These are phyloP conservation scores for Dalbergia cultrata DNA, from an alignment of 306 rosid genomes.

Conservation along the genomic window DNA sequence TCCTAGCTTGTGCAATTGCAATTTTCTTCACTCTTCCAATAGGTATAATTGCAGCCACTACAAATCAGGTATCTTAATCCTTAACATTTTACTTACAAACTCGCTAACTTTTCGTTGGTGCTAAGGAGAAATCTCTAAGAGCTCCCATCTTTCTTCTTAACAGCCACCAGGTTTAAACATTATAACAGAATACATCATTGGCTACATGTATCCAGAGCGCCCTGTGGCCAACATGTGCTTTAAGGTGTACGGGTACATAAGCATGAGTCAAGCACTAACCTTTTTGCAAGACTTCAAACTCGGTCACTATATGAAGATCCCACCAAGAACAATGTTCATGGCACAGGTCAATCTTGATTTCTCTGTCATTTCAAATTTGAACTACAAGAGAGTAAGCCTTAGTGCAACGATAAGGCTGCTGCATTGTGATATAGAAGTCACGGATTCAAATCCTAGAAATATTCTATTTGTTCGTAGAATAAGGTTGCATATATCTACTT, in stretches of 20 bases:
- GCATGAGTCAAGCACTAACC: conserved; percentile 80
- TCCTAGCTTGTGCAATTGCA: conserved; percentile 77
- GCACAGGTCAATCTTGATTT: conserved; percentile 69
- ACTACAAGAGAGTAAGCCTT: too few species aligned
- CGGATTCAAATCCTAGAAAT: too few species aligned
- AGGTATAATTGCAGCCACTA: conserved; percentile 79
- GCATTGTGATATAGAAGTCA: too few species aligned
- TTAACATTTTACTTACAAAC: neutral
- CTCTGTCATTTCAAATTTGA: neutral
- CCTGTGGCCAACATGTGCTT: conserved; percentile 98
- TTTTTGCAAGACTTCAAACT: conserved; percentile 84
- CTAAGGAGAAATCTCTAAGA: conserved; percentile 10
- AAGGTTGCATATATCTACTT: too few species aligned
- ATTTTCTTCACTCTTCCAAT: conserved; percentile 73
- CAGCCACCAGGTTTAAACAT: conserved; percentile 87
- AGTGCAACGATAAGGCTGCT: too few species aligned
- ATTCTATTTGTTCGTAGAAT: too few species aligned
- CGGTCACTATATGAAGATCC: conserved; percentile 97
- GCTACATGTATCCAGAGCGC: conserved; percentile 84
- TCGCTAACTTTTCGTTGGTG: conserved; percentile 13
- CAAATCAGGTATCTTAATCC: conserved; percentile 70
- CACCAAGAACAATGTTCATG: conserved; percentile 90
- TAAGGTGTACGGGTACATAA: conserved; percentile 93
- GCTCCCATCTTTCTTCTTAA: conserved; percentile 37
- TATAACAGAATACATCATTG: conserved; percentile 87